Conservation (phyloP, 2,329 filamentous ascomycete species). For the Cladosporium sp. region DNA sequence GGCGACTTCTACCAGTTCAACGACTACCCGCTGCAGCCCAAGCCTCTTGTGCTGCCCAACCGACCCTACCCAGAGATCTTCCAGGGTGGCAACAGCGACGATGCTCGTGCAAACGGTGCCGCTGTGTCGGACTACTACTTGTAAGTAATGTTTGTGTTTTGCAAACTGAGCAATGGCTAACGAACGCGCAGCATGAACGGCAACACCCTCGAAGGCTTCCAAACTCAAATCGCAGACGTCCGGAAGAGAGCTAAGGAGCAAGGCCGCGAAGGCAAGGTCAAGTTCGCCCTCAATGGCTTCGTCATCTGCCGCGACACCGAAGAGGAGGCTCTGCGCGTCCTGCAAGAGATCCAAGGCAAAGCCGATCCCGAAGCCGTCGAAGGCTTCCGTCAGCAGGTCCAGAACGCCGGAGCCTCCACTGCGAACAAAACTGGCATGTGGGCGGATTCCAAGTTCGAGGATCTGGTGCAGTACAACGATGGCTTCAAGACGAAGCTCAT, state of each 20-base stretch:
- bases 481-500: conserved; percentile 58
- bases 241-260: conserved; percentile 47
- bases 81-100: conserved; percentile 54
- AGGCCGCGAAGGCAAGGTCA: conserved; percentile 47
- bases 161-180: not conserved
- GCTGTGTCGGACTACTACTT: conserved; percentile 55
- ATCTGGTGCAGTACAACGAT: conserved; percentile 57
- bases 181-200: conserved; percentile 48
- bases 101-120: conserved; percentile 52
- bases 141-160: not conserved
- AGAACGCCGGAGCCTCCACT: conserved; percentile 52
- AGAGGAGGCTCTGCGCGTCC: conserved; percentile 50
- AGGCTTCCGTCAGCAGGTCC: conserved; percentile 51
- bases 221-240: conserved; percentile 52
- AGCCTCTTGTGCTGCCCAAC: conserved; percentile 47
- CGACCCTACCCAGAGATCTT: conserved; percentile 55
- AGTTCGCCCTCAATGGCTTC: conserved; percentile 54
- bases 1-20: conserved; percentile 57
- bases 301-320: conserved; percentile 53
- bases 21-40: conserved; percentile 52
- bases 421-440: conserved; percentile 54
- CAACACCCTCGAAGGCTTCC: conserved; percentile 56
- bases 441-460: conserved; percentile 54
- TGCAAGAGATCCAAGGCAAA: conserved; percentile 56
- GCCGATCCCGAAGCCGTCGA: conserved; percentile 53